Base-by-base conservation (phyloP, 352 stramenopile genomes). In the Blastocystis sp. region DNA sequence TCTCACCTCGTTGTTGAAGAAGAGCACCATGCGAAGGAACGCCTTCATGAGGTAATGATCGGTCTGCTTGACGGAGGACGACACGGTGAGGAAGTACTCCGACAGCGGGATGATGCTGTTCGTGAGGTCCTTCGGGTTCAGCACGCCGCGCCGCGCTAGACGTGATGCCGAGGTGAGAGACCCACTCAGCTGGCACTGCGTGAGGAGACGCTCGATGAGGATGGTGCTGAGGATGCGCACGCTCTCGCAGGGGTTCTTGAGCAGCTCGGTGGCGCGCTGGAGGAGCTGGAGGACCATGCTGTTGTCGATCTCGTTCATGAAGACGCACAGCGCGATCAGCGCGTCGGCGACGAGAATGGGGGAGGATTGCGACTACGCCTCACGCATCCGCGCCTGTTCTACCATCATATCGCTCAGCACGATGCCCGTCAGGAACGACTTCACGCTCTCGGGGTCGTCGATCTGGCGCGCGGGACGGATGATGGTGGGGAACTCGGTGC, bases 1-100 rank as follows among this genome's bases (percentile, higher is more conserved):
- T 21, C n/a, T 19, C 16, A 85, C 74, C 35, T 69, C 31, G 21
- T 24, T 39, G 61, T 85, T 85, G n/a, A 85, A 39, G 61, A 85
- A 85, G 35, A 85, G 51, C 24, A 85, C 60, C 33, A 85, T 85
- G 37, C 74, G 59, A 26, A 85, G 61, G 61, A 70, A 85, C 12
- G 55, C 31, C 74, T 63, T 67, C 26, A 85, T 85, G 1, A 69
- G 24, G 45, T 69, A 85, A 29, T 85, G 74, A 39, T 85, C 74
- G n/a, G 74, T 85, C 31, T 85, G 74, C 45, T 67, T 69, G 24
- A 85, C 16, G n/a, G 74, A 55, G 16, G 59, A 29, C 21, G 50
- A 59, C 21, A 85, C 55, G 41, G 65, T 63, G 51, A 85, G 61
- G 3, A 67, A 12, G 26, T 85, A 85, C 0, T 85, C 29, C 10